Percentiles rank a stretch among this genome's conserved stretches.
These are phyloP conservation scores for Zygnema circumcarinatum DNA, from an alignment of 139 green algal genomes.

Conservation along the genomic window DNA sequence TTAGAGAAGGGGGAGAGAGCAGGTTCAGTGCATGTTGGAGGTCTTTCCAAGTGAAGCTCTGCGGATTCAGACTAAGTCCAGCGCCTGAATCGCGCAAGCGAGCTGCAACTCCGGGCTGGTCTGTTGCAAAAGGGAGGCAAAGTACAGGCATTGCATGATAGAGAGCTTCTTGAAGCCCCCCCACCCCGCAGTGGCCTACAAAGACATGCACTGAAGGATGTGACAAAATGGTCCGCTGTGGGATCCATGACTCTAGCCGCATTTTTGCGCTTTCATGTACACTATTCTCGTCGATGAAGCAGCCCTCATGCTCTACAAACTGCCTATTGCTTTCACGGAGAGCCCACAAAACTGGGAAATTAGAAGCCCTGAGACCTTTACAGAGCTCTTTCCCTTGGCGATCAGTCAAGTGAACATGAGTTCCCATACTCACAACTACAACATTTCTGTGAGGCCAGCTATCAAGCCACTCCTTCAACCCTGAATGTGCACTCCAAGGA, in stretches of 20 bases:
- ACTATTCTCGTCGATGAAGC: neutral
- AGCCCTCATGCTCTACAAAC: neutral
- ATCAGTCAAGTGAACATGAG: neutral
- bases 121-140: conserved; percentile 2
- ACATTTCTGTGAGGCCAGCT: neutral
- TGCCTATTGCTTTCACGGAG: conserved; percentile 3
- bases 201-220: neutral
- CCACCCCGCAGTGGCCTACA: conserved; percentile 13
- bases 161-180: conserved; percentile 14
- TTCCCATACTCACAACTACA: conserved; percentile 12
- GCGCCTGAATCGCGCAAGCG: neutral
- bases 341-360: conserved; percentile 8
- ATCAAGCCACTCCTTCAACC: neutral
- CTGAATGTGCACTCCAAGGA: neutral
- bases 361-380: neutral
- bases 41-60: neutral
- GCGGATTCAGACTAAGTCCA: conserved; percentile 8
- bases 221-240: neutral
- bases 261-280: neutral
- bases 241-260: conserved; percentile 27
- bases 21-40: neutral
- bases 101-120: conserved; percentile 4
- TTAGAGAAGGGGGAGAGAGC: neutral
- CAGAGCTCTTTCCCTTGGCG: neutral
- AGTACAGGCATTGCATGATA: conserved; percentile 1